Evolutionary conservation across 129 eudicot species (phyloP).

Genomic region (Ambrosia trifida): DNA sequence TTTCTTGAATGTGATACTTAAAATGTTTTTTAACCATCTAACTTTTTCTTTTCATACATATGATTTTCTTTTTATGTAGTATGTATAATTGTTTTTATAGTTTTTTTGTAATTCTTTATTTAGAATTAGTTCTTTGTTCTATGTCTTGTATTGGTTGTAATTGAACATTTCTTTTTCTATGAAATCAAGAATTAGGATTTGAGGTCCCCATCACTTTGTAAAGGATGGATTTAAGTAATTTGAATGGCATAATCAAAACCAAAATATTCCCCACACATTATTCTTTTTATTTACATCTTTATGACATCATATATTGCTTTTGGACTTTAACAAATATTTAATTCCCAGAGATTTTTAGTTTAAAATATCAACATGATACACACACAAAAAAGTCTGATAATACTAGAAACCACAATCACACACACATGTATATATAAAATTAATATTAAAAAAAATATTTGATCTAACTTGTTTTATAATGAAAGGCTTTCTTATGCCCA

Average conservation of each 20-base stretch:
- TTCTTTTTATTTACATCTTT: background rate
- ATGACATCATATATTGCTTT: background rate
- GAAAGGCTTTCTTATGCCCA: constrained; percentile 8
- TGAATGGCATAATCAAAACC: constrained; percentile 14
- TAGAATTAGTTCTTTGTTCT: background rate
- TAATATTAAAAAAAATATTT: background rate
- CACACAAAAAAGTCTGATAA: background rate
- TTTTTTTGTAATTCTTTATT: background rate
- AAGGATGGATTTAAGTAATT: constrained; percentile 5
- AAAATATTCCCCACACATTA: background rate
- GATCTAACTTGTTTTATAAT: background rate
- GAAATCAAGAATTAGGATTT: constrained; percentile 22
- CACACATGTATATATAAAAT: too few species aligned
- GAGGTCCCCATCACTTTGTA: constrained; percentile 27
- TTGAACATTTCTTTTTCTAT: background rate
- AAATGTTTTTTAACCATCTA: too few species aligned
- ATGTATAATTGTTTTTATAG: too few species aligned
- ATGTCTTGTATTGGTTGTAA: constrained; percentile 1
- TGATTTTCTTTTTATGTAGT: too few species aligned
- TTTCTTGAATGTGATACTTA: too few species aligned
- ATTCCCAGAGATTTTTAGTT: background rate
- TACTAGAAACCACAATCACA: background rate
- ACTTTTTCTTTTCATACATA: too few species aligned
- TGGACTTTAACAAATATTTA: background rate
- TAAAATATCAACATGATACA: background rate